Evolutionary conservation across 139 green algal species (phyloP).

Genomic region (Tetratostichococcus sp.): DNA sequence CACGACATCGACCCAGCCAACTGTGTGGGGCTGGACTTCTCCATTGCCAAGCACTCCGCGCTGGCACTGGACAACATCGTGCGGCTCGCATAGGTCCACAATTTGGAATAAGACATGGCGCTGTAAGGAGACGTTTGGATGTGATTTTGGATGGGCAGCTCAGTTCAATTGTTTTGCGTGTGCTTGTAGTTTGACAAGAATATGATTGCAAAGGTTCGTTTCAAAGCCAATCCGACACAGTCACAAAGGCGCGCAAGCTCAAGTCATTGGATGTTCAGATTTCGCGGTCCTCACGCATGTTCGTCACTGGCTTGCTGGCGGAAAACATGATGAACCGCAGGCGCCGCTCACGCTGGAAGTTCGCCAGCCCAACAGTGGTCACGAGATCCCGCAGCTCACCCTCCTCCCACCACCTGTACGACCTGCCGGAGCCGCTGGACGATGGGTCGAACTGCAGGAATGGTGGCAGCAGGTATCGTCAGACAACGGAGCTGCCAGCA

Average conservation of each 20-base stretch:
- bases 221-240: too few relatives aligned
- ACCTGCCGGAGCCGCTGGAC: neutral
- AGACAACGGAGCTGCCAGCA: too few relatives aligned
- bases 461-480: neutral
- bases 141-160: too few relatives aligned
- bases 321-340: conserved; percentile 85
- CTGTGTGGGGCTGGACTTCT: neutral
- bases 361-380: conserved; percentile 45
- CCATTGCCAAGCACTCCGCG: neutral
- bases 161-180: too few relatives aligned
- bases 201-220: too few relatives aligned
- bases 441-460: neutral
- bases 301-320: conserved; percentile 80
- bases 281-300: too few relatives aligned
- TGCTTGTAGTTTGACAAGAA: too few relatives aligned
- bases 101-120: too few relatives aligned
- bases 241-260: too few relatives aligned
- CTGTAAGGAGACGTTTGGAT: too few relatives aligned
- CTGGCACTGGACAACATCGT: neutral
- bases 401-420: conserved; percentile 61
- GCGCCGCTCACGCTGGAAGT: conserved; percentile 53
- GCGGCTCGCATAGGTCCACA: neutral
- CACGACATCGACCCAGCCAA: neutral
- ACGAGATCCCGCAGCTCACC: conserved; percentile 77
- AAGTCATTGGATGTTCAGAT: too few relatives aligned